phyloP scores from a whole-genome alignment of 805 yeast genomes.

The Schizosaccharomyces lindneri region DNA sequence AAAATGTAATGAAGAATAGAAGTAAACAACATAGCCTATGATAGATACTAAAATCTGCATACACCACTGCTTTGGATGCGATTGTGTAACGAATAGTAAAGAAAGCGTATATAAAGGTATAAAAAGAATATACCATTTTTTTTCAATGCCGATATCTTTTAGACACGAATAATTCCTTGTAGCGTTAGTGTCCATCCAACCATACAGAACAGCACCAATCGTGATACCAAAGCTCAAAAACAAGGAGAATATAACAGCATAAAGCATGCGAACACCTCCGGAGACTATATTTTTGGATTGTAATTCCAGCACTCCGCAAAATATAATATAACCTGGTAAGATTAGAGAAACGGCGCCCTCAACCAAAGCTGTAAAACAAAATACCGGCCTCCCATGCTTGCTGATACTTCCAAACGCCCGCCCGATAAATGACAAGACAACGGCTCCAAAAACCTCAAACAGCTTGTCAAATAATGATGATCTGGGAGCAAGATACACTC shows the following conservation, averaged over 20 bases:
- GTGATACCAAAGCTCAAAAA: constrained; percentile 37
- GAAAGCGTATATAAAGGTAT: constrained; percentile 49
- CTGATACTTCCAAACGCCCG: constrained; percentile 68
- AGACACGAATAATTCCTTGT: not conserved
- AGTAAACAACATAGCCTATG: constrained; percentile 59
- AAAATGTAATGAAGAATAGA: constrained; percentile 45
- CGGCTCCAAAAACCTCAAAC: constrained; percentile 77
- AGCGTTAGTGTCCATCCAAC: constrained; percentile 17
- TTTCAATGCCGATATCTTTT: not conserved
- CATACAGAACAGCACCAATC: constrained; percentile 75
- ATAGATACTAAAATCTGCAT: constrained; percentile 57
- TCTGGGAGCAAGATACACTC: constrained; percentile 55
- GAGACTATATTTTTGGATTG: constrained; percentile 80
- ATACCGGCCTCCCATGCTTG: constrained; percentile 23
- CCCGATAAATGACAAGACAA: constrained; percentile 64
- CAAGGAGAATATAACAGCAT: constrained; percentile 69
- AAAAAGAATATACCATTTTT: constrained; percentile 12
- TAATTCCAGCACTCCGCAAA: constrained; percentile 76
- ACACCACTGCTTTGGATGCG: constrained; percentile 58
- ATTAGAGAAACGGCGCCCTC: constrained; percentile 81
- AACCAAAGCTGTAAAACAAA: constrained; percentile 70
- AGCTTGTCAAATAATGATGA: constrained; percentile 69
- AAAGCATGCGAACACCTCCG: constrained; percentile 88
- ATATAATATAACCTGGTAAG: constrained; percentile 78
- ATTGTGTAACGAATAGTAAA: constrained; percentile 61